Conservation (phyloP, 345 rosid species). For the Arabidopsis arenosa region DNA sequence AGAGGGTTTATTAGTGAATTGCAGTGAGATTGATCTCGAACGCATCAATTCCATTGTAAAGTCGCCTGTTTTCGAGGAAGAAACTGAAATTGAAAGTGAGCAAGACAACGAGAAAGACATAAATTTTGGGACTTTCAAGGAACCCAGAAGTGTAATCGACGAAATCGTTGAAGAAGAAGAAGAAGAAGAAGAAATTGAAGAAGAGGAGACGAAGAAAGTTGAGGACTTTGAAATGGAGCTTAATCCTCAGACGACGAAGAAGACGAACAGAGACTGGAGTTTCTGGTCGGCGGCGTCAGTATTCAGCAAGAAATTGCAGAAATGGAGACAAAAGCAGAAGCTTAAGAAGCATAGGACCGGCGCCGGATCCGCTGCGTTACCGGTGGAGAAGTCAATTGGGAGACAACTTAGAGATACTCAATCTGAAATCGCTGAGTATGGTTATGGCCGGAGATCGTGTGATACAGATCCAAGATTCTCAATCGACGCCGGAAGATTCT, state of each 20-base stretch:
- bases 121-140: conserved; percentile 50
- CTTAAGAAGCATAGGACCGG: conserved; percentile 62
- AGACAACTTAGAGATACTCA: conserved; percentile 90
- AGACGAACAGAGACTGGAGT: conserved; percentile 72
- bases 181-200: conserved; percentile 50
- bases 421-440: conserved; percentile 96
- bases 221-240: conserved; percentile 78
- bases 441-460: conserved; percentile 90
- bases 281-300: conserved; percentile 99
- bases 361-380: conserved; percentile 67
- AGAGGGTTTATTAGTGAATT: conserved; percentile 26
- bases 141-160: conserved; percentile 43
- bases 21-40: conserved; percentile 49
- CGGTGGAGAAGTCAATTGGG: conserved; percentile 90
- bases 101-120: conserved; percentile 39
- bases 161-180: conserved; percentile 42
- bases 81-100: conserved; percentile 48
- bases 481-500: conserved; percentile 74
- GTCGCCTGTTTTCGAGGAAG: conserved; percentile 59
- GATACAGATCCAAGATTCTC: conserved; percentile 98
- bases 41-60: conserved; percentile 44
- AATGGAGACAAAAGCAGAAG: conserved; percentile 97
- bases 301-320: conserved; percentile 90
- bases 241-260: conserved; percentile 70
- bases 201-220: conserved; percentile 65